Percentiles rank a stretch among this genome's conserved stretches.
Evolutionary conservation across 305 asterid genomes (phyloP).

Genomic region (Rubia peregrina): DNA sequence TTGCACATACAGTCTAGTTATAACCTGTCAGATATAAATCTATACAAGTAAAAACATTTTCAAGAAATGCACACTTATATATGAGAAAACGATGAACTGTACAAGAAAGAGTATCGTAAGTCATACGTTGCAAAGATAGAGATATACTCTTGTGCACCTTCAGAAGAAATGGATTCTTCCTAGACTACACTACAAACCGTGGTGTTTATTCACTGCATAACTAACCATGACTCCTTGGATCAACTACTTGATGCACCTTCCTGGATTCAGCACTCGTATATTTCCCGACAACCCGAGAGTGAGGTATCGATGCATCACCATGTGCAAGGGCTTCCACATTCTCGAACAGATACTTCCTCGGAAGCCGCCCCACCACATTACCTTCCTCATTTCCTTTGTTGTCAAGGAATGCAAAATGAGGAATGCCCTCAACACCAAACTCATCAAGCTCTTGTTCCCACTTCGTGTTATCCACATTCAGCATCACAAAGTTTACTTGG

Average conservation of each 20-base stretch:
- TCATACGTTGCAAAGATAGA: background rate
- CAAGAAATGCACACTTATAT: background rate
- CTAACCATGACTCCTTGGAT: conserved; percentile 86
- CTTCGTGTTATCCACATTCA: conserved; percentile 93
- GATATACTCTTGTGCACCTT: background rate
- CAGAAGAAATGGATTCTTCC: background rate
- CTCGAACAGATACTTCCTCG: conserved; percentile 61
- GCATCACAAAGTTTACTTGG: conserved; percentile 83
- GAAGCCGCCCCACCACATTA: conserved; percentile 89
- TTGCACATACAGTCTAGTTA: conserved; percentile 5
- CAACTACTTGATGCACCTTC: conserved; percentile 58
- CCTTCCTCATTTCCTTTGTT: conserved; percentile 84
- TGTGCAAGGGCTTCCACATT: conserved; percentile 82
- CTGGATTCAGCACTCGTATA: conserved; percentile 63
- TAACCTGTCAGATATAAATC: background rate
- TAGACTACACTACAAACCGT: background rate
- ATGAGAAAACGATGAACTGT: conserved; percentile 2
- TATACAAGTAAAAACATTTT: background rate
- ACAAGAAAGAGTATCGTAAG: conserved; percentile 2
- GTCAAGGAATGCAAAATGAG: conserved; percentile 95
- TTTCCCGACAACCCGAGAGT: conserved; percentile 80
- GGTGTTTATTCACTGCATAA: background rate
- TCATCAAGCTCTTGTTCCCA: conserved; percentile 99
- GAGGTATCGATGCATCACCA: conserved; percentile 72
- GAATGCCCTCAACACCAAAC: conserved; percentile 96